Evolutionary conservation across 306 rosid genomes (phyloP), one percentile per base, ranked within the genome.

Genomic region (Prunus mira): DNA sequence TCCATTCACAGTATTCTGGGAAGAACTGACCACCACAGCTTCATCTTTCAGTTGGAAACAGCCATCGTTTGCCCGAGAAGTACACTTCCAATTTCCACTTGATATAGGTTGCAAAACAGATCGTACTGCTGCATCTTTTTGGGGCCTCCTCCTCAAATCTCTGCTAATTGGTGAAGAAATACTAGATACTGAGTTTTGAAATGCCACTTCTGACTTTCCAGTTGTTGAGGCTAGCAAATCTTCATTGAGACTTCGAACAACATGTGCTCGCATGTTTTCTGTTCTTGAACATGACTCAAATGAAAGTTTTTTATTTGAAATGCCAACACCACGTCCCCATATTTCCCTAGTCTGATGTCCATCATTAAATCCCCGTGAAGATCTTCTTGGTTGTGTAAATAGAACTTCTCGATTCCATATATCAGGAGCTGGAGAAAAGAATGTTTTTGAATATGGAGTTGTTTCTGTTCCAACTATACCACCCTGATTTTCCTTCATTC

Each of bases 361-460:
- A 64, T 77, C 56, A 68, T 69, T 79, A 71, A 86, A 80, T 34
- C 93, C 90, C 91, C 96, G 85, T 20, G 85, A 55, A 22, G 77
- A 58, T 73, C 83, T 82, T 82, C 83, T 89, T 2, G 91, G 87
- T 64, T 89, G 92, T 22, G 91, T 75, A 69, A 77, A 69, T 28
- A 86, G 83, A 80, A 76, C 68, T 71, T 83, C 81, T 18, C 25
- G 69, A 30, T 80, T 76, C 34, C 67, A 60, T 81, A 78, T 84
- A 19, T 73, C 67, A 49, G 76, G 82, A 76, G 75, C 73, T 6
- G 89, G 93, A 34, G 93, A 85, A 69, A 66, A 75, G 24, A 73
- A 82, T 60, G 73, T 46, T 45, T 82, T 86, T 70, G 83, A 72
- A 70, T 77, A 68, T 3, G 79, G 77, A 74, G 73, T 55, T 22